Evolutionary conservation across 2,329 filamentous ascomycete genomes (phyloP), one percentile per base, ranked within the genome.

Genomic region (Penicillium sp.): DNA sequence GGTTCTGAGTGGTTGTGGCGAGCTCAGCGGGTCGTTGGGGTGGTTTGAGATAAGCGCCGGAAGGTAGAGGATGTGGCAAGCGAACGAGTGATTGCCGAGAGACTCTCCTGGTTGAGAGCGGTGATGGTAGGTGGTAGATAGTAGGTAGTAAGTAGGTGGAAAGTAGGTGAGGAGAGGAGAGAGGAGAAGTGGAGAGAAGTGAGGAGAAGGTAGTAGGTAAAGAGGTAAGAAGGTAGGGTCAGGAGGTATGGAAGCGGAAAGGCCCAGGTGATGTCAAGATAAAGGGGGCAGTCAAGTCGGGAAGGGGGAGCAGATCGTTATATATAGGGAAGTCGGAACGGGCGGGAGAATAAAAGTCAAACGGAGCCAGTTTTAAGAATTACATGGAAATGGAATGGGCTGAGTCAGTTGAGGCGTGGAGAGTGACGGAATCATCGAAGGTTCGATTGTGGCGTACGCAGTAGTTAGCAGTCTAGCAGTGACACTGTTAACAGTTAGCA

Each of bases 351-450:
- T 52, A 43, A 40, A 28, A 53, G 40, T 49, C 53, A 55, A 46
- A 52, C 47, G 16, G 37, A 39, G 10, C 10, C 7, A 16, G 21
- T n/a, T 23, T 16, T 9, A 42, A 23, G 37, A 23, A 42, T 14
- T 24, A 23, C 39, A 31, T 18, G 28, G 36, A 39, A 49, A 46
- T 48, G 51, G 42, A 33, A 52, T 46, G 36, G 55, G 61, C 52
- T 64, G 62, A 64, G 56, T 63, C 62, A 61, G 59, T 55, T 59
- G 59, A 58, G 52, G 59, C 56, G 56, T 51, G 51, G 43, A 45
- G 44, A 55, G 62, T 65, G 62, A 65, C 62, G 59, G 59, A 62
- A 62, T 61, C 54, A 37, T 16, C 34, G 56, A 62, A 61, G 45
- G 56, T 63, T 60, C 59, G 31, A 33, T 29, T 29, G 26, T 29